Evolutionary conservation across 2,329 filamentous ascomycete species (phyloP).

Genomic region (Aspergillus transmontanensis): DNA sequence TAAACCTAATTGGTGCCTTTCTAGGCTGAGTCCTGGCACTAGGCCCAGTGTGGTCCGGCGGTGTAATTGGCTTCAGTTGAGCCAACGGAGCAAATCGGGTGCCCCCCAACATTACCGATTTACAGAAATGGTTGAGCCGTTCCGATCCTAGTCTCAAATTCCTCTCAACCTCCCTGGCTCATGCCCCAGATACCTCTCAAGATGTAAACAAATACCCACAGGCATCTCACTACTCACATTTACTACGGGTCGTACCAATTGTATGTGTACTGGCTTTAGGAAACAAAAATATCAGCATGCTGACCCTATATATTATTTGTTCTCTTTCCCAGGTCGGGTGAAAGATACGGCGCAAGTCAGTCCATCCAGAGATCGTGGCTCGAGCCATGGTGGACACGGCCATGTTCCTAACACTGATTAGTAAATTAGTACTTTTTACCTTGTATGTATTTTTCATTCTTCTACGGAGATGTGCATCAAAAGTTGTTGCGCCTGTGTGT

Average conservation of each 20-base stretch:
- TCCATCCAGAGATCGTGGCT: constrained; percentile 96
- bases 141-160: neutral
- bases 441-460: neutral
- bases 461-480: no score
- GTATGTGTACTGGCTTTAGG: neutral
- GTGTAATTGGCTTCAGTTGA: constrained; percentile 23
- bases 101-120: constrained; percentile 17
- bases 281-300: neutral
- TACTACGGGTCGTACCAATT: neutral
- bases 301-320: neutral
- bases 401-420: neutral
- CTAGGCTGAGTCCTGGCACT: constrained; percentile 5
- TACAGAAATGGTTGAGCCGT: constrained; percentile 4
- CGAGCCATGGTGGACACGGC: constrained; percentile 86
- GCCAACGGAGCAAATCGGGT: constrained; percentile 25
- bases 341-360: constrained; percentile 60
- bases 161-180: neutral
- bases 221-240: neutral
- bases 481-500: no score
- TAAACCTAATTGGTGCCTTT: neutral
- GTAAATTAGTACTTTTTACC: neutral
- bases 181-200: neutral
- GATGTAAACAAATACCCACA: neutral
- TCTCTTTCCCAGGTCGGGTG: neutral
- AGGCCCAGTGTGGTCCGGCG: constrained; percentile 15